Evolutionary conservation across 1,284 basidiomycete genomes (phyloP).

Genomic region (Austroboletus olivaceoglutinosus): DNA sequence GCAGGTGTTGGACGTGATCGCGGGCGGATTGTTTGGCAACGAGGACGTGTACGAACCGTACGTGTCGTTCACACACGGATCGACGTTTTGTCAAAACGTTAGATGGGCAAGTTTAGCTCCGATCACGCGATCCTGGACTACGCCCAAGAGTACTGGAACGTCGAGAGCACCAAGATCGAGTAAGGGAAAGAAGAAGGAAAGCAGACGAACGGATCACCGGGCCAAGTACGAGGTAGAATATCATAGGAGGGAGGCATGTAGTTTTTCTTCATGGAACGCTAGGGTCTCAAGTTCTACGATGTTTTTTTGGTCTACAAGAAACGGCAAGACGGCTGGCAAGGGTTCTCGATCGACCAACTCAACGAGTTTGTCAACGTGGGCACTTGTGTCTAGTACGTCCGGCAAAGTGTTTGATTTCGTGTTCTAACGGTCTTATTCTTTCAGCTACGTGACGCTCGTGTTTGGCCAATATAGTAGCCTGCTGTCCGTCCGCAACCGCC

Average conservation of each 20-base stretch:
- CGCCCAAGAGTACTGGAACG: slow-evolving; percentile 78
- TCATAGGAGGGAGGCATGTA: too few species aligned
- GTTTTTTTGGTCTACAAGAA: too few species aligned
- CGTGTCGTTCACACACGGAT: too few species aligned
- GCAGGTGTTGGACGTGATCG: slow-evolving; percentile 68
- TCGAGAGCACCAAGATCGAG: slow-evolving; percentile 50
- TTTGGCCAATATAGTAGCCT: slow-evolving; percentile 35
- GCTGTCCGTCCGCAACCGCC: slow-evolving; percentile 32
- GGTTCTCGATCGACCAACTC: slow-evolving; percentile 28
- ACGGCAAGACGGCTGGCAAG: slow-evolving; percentile 37
- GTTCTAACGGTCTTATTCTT: not conserved
- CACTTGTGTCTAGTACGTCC: slow-evolving; percentile 41
- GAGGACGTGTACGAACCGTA: slow-evolving; percentile 74
- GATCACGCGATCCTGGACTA: slow-evolving; percentile 90
- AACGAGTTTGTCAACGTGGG: slow-evolving; percentile 34
- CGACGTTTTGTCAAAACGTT: too few species aligned
- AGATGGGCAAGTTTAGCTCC: slow-evolving; percentile 95
- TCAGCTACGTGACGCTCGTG: slow-evolving; percentile 42
- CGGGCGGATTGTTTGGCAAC: slow-evolving; percentile 76
- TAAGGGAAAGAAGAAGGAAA: too few species aligned
- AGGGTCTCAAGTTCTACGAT: too few species aligned
- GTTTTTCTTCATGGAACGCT: too few species aligned
- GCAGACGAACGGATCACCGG: too few species aligned
- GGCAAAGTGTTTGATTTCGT: slow-evolving; percentile 16
- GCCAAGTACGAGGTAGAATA: too few species aligned